Evolutionary conservation across 805 yeast species (phyloP).

Genomic region (Wickerhamiella bombiphila): DNA sequence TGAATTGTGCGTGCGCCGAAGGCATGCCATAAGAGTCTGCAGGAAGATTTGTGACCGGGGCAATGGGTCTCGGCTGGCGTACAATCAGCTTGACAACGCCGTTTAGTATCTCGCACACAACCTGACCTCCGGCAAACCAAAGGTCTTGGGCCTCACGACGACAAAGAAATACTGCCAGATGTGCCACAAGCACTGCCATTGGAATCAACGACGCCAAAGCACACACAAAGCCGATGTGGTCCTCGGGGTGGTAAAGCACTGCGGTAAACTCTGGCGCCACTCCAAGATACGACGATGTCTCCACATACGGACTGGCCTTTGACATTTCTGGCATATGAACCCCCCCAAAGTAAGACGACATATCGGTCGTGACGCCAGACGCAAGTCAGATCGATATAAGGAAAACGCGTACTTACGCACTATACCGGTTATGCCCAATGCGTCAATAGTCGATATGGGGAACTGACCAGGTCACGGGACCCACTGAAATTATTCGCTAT

Average conservation of each 20-base stretch:
- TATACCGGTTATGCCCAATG: too few relatives aligned
- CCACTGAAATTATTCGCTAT: too few relatives aligned
- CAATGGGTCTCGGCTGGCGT: conserved; percentile 57
- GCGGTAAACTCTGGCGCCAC: conserved; percentile 54
- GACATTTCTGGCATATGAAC: conserved; percentile 4
- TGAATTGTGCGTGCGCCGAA: conserved; percentile 88
- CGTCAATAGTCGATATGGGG: too few relatives aligned
- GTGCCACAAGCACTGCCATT: conserved; percentile 58
- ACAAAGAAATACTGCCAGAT: conserved; percentile 68
- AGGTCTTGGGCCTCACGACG: conserved; percentile 80
- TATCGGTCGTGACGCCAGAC: too few relatives aligned
- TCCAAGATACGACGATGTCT: conserved; percentile 13
- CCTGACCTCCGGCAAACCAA: conserved; percentile 73
- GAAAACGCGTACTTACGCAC: too few relatives aligned
- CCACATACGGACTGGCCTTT: conserved; percentile 4
- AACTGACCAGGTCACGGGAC: too few relatives aligned
- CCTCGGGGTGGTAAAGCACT: conserved; percentile 60
- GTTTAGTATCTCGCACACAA: conserved; percentile 59
- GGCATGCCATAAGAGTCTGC: conserved; percentile 84
- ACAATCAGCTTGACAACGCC: conserved; percentile 48
- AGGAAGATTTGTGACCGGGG: conserved; percentile 20
- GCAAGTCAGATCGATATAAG: too few relatives aligned
- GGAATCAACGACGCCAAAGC: conserved; percentile 75
- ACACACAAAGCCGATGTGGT: conserved; percentile 39
- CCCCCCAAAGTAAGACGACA: conserved; percentile 12